A percentile compares a stretch with the other conserved stretches of the same genome.
Evolutionary conservation across 148 eudicot genomes (phyloP).

Genomic region (Nyssa sinensis): DNA sequence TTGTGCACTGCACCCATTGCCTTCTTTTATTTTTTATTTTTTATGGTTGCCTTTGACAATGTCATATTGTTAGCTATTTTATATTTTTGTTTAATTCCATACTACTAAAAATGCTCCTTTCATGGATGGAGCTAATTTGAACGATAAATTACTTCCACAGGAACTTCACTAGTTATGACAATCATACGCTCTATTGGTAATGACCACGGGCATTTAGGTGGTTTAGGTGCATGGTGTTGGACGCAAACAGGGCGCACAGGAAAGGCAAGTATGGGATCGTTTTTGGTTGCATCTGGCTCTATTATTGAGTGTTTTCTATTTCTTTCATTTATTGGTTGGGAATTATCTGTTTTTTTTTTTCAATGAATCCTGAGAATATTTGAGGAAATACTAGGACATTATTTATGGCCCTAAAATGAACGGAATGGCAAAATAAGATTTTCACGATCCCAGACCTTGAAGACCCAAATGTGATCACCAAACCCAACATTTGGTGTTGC

Average conservation of each 20-base stretch:
- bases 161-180: constrained; percentile 88
- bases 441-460: too few species aligned
- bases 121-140: constrained; percentile 9
- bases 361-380: too few species aligned
- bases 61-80: background rate
- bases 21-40: background rate
- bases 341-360: too few species aligned
- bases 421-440: too few species aligned
- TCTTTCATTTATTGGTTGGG: background rate
- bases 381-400: too few species aligned
- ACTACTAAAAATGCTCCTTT: background rate
- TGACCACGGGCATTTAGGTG: constrained; percentile 75
- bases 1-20: background rate
- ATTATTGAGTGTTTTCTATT: background rate
- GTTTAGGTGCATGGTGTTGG: constrained; percentile 92
- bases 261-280: constrained; percentile 52
- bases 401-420: too few species aligned
- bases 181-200: constrained; percentile 87
- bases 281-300: background rate
- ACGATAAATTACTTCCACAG: constrained; percentile 31
- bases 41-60: background rate
- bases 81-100: background rate
- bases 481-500: too few species aligned
- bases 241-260: constrained; percentile 83
- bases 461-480: too few species aligned